Conservation (phyloP, 495 filamentous ascomycete genomes). For the Endocarpon pusillum region DNA sequence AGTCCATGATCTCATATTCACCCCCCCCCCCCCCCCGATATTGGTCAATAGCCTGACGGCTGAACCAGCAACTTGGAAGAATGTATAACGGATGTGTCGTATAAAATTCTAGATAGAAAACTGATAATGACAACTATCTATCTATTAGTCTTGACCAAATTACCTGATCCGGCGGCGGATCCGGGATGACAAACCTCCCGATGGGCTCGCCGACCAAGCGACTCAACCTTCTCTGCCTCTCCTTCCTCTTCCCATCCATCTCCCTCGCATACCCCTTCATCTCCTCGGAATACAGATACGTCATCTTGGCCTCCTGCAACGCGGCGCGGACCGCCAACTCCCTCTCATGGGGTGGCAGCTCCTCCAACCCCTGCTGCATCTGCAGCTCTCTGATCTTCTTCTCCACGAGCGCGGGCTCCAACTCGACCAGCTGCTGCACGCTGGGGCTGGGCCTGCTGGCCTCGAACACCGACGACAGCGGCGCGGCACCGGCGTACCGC, state of each 20-base stretch:
- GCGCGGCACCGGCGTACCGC: conserved; percentile 26
- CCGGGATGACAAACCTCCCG: conserved; percentile 15
- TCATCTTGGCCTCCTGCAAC: conserved; percentile 40
- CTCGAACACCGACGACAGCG: conserved; percentile 24
- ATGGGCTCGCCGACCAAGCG: conserved; percentile 35
- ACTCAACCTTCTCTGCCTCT: conserved; percentile 40
- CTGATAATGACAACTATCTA: background rate
- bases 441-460: conserved; percentile 13
- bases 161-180: conserved; percentile 1
- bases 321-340: conserved; percentile 49
- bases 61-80: conserved; percentile 2
- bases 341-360: conserved; percentile 42
- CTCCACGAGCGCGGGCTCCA: conserved; percentile 23
- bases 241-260: conserved; percentile 37
- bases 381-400: conserved; percentile 19
- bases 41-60: conserved; percentile 1
- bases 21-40: too few species aligned
- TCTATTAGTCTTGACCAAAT: conserved; percentile 2
- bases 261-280: conserved; percentile 37
- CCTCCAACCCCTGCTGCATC: conserved; percentile 37
- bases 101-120: conserved; percentile 1
- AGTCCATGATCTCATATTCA: too few species aligned
- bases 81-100: background rate
- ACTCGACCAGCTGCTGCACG: conserved; percentile 3
- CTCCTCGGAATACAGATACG: conserved; percentile 32